These are phyloP conservation scores for Malassezia cuniculi DNA, from an alignment of 1,284 basidiomycete genomes.

Conservation along the genomic window DNA sequence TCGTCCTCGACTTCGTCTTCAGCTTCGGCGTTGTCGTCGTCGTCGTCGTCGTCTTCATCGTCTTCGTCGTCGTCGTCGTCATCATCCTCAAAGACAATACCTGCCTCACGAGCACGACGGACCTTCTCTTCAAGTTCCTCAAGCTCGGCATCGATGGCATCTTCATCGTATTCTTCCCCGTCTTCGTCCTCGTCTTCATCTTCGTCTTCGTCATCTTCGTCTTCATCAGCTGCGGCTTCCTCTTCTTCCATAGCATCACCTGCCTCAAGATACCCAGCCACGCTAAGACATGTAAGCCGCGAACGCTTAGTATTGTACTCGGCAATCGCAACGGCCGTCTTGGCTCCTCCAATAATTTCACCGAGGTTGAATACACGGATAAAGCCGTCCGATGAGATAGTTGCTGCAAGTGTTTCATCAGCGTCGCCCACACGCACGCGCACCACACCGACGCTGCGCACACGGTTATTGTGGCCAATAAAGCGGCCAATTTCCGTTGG, in stretches of 20 bases:
- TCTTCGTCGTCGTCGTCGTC: constrained; percentile 6
- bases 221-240: constrained; percentile 6
- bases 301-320: constrained; percentile 34
- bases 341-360: constrained; percentile 9
- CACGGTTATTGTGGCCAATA: constrained; percentile 35
- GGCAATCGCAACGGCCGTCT: constrained; percentile 11
- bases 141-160: constrained; percentile 7
- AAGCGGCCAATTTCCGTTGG: constrained; percentile 28
- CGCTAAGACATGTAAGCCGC: constrained; percentile 35
- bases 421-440: background rate
- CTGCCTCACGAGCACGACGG: too few relatives aligned
- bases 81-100: constrained; percentile 5
- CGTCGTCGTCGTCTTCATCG: constrained; percentile 18
- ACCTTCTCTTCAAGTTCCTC: constrained; percentile 16
- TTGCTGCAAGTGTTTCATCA: constrained; percentile 17
- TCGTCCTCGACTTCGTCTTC: constrained; percentile 8
- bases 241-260: constrained; percentile 1
- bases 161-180: constrained; percentile 4
- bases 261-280: constrained; percentile 19
- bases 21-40: constrained; percentile 13
- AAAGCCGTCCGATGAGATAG: constrained; percentile 40
- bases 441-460: background rate
- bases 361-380: constrained; percentile 36
- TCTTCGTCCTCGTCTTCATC: background rate
- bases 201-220: constrained; percentile 5